phyloP scores from a whole-genome alignment of 2,329 filamentous ascomycete species.

The Fusarium nygamai region DNA sequence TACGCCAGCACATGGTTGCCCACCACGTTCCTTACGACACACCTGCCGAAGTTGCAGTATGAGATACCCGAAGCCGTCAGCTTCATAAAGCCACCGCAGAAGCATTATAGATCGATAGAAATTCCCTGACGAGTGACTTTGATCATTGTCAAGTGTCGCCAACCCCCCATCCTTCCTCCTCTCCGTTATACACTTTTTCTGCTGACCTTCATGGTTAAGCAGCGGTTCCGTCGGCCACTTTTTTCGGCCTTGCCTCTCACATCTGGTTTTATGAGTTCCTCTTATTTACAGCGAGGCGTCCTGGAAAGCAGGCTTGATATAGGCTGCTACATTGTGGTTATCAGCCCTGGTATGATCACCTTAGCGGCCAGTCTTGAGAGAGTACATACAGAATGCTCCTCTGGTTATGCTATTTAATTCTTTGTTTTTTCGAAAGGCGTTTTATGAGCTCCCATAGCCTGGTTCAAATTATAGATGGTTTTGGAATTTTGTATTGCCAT shows the following conservation, averaged over 20 bases:
- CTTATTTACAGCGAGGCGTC: slow-evolving; percentile 40
- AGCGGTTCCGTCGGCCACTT: neutral
- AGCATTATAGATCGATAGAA: slow-evolving; percentile 43
- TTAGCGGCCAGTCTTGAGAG: neutral
- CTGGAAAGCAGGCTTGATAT: slow-evolving; percentile 30
- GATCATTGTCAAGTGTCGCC: slow-evolving; percentile 11
- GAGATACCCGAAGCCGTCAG: slow-evolving; percentile 42
- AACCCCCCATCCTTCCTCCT: slow-evolving; percentile 15
- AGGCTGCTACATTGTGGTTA: slow-evolving; percentile 25
- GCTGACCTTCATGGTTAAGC: slow-evolving; percentile 1
- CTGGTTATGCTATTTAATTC: slow-evolving; percentile 22
- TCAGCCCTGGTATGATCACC: neutral
- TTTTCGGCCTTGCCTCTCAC: neutral
- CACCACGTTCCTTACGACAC: neutral
- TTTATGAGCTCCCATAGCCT: slow-evolving; percentile 2
- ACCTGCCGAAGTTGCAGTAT: slow-evolving; percentile 22
- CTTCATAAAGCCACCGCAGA: slow-evolving; percentile 40
- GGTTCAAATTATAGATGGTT: slow-evolving; percentile 21
- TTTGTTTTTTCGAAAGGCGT: slow-evolving; percentile 10
- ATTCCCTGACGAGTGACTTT: slow-evolving; percentile 28
- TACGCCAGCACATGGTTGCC: neutral
- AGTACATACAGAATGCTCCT: neutral
- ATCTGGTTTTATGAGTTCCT: slow-evolving; percentile 18
- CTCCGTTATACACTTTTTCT: slow-evolving; percentile 7
- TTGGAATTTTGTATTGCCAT: slow-evolving; percentile 26